A percentile compares a stretch with the other conserved stretches of the same genome.
Evolutionary conservation across 345 rosid species (phyloP).

Genomic region (Murraya koenigii): DNA sequence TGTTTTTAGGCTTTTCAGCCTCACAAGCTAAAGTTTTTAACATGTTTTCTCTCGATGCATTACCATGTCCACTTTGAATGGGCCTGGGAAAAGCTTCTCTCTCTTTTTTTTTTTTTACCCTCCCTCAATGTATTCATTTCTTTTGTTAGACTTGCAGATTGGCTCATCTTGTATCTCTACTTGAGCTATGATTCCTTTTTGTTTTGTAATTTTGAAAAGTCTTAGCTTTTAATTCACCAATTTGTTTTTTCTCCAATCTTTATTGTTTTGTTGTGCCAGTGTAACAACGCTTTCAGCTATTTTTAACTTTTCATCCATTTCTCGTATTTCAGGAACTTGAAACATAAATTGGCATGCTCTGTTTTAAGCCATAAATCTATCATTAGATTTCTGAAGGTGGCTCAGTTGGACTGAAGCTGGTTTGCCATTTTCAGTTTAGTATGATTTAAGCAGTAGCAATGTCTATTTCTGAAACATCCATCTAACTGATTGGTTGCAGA

Average conservation of each 20-base stretch:
- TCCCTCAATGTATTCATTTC: no score
- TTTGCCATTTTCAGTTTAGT: not conserved
- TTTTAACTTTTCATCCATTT: not conserved
- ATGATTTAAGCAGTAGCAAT: not conserved
- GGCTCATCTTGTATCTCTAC: not conserved
- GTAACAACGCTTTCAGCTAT: not conserved
- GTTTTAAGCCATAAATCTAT: not conserved
- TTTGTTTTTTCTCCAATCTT: not conserved
- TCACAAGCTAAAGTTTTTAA: not conserved
- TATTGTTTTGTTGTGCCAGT: not conserved
- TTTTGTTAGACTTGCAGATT: not conserved
- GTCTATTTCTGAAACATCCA: not conserved
- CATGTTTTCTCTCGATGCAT: not conserved
- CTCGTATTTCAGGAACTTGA: not conserved
- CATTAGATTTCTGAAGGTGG: not conserved
- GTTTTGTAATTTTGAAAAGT: no score
- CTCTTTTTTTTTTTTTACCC: no score
- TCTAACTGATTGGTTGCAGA: not conserved
- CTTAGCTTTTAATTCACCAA: not conserved
- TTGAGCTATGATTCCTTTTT: not conserved
- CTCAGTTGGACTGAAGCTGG: not conserved
- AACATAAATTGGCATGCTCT: not conserved
- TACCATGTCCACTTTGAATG: not conserved
- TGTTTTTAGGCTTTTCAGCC: not conserved
- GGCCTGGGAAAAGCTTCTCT: not conserved